Conservation (phyloP, 306 rosid genomes). For the Casuarina cunninghamiana region DNA sequence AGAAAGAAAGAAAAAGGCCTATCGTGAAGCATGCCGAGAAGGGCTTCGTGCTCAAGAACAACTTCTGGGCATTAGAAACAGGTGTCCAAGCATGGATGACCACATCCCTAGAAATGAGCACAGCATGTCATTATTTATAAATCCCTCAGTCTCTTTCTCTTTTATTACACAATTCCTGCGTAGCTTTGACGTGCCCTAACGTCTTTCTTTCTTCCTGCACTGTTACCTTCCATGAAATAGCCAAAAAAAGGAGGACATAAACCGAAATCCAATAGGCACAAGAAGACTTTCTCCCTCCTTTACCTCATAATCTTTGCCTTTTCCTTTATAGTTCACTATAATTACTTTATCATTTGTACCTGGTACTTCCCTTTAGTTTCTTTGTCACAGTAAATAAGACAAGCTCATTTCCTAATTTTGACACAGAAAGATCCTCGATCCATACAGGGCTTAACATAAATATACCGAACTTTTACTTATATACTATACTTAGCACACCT, state of each 20-base stretch:
- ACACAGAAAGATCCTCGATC: slow-evolving; percentile 37
- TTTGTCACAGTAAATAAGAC: slow-evolving; percentile 1
- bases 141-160: background rate
- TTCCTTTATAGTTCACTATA: background rate
- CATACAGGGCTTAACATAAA: background rate
- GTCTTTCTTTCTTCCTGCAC: slow-evolving; percentile 26
- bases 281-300: background rate
- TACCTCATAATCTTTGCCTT: slow-evolving; percentile 3
- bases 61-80: too few relatives aligned
- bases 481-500: slow-evolving; percentile 24
- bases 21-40: too few relatives aligned
- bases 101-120: background rate
- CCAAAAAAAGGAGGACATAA: background rate
- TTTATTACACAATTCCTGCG: background rate
- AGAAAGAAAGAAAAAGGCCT: too few relatives aligned
- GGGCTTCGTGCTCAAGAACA: too few relatives aligned
- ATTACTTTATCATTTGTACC: background rate
- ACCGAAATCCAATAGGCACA: slow-evolving; percentile 14
- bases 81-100: too few relatives aligned
- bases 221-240: slow-evolving; percentile 22
- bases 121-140: background rate
- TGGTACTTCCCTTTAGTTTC: slow-evolving; percentile 11
- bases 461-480: background rate
- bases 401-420: background rate
- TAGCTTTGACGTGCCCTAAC: slow-evolving; percentile 1